Evolutionary conservation across 176 grass and related monocot genomes (phyloP).

Genomic region (Thinopyrum elongatum): DNA sequence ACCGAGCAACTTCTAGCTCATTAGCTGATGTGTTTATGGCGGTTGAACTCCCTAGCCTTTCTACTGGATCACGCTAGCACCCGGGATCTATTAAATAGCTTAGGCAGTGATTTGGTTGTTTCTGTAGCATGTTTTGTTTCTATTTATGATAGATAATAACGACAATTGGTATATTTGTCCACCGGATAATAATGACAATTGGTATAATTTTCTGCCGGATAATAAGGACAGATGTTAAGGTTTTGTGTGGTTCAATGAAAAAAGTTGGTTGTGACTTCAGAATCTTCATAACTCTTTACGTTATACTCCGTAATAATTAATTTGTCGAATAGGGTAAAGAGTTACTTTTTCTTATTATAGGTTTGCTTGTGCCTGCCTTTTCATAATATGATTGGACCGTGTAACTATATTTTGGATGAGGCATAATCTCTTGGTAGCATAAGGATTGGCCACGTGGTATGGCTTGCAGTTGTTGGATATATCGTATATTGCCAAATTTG

Average conservation of each 20-base stretch:
- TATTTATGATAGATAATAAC: background rate
- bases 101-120: background rate
- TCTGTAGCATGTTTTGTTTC: constrained; percentile 19
- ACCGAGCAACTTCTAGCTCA: background rate
- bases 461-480: background rate
- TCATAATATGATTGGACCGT: background rate
- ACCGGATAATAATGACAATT: background rate
- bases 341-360: background rate
- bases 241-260: background rate
- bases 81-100: background rate
- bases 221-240: background rate
- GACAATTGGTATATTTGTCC: background rate
- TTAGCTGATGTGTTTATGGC: constrained; percentile 6
- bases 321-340: background rate
- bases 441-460: background rate
- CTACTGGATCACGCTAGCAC: background rate
- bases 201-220: background rate
- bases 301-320: background rate
- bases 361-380: background rate
- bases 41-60: constrained; percentile 5
- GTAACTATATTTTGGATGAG: background rate
- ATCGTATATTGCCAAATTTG: background rate
- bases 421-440: background rate
- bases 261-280: background rate
- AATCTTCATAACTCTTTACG: background rate